Conservation (phyloP, 306 rosid species). For the Rosa multiflora region DNA sequence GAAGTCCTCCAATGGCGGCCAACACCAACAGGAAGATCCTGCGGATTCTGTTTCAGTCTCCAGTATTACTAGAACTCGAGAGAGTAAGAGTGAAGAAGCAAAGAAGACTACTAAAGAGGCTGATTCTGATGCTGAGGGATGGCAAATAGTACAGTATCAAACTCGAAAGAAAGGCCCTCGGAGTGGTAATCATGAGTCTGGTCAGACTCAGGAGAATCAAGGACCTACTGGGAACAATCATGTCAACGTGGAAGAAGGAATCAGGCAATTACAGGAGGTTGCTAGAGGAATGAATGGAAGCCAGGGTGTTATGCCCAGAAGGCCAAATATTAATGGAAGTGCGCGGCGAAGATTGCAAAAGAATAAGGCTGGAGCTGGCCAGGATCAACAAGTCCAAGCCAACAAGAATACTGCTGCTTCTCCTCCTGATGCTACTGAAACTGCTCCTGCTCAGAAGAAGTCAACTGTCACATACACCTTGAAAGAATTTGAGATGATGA, state of each 20-base stretch:
- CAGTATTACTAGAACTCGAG: not conserved
- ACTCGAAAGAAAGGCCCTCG: not conserved
- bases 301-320: not conserved
- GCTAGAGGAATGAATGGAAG: not conserved
- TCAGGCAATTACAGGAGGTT: not conserved
- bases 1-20: not conserved
- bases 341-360: not conserved
- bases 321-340: slow-evolving; percentile 1
- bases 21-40: not conserved
- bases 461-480: not conserved
- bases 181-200: not conserved
- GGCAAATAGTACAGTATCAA: not conserved
- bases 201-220: not conserved
- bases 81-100: not conserved
- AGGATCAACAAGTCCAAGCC: not conserved
- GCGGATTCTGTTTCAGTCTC: not conserved
- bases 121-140: not conserved
- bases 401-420: not conserved
- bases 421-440: not conserved
- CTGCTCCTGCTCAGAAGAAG: not conserved
- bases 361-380: slow-evolving; percentile 2
- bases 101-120: not conserved
- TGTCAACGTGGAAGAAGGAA: not conserved
- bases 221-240: not conserved
- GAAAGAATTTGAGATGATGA: slow-evolving; percentile 2